Evolutionary conservation across 1,139 yeast species (phyloP), one percentile per base, ranked within the genome.

Genomic region (Wickerhamiella pararugosa): DNA sequence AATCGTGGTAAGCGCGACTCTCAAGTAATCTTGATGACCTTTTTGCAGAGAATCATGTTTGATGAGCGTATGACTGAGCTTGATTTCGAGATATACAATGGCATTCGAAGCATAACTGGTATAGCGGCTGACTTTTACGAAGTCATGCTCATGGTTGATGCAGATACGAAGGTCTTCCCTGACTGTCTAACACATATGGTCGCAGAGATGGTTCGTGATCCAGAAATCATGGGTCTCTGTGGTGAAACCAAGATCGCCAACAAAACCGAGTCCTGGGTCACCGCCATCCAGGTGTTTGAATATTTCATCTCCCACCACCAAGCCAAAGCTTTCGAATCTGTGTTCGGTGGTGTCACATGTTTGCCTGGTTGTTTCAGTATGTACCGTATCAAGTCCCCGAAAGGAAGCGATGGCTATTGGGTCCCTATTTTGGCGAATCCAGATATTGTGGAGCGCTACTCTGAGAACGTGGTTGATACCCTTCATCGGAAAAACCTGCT

Each of bases 1-100:
- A 90, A 90, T 61, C 77, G 98, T 67, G 98, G 98, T 63, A 90
- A 90, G 61, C 82, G 98, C 64, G 98, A 90, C 62, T 84, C 96
- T 25, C 98, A 90, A 62, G 79, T 90, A 48, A 79, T 90, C 48
- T 67, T 90, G 54, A 90, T 90, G 98, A 76, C 90, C 1, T 87
- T 87, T 62, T 69, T 90, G 55, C 96, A 87, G 64, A 80, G 78
- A 53, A 76, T 87, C 25, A 83, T 90, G 61, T 90, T 87, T 61
- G 94, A 90, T 59, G 97, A 90, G 62, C 79, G 97, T 66, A 90
- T 90, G 97, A 82, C 97, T 2, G 84, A 81, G 53, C 73, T 90
- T 47, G 97, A 90, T 53, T 86, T 74, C 55, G 94, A 82, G 57
- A 68, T 90, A 54, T 67, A 86, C 55, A 71, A 72, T 47, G 75